Evolutionary conservation across 768 basidiomycete genomes (phyloP), one percentile per base, ranked within the genome.

Genomic region (Boletales sp.): DNA sequence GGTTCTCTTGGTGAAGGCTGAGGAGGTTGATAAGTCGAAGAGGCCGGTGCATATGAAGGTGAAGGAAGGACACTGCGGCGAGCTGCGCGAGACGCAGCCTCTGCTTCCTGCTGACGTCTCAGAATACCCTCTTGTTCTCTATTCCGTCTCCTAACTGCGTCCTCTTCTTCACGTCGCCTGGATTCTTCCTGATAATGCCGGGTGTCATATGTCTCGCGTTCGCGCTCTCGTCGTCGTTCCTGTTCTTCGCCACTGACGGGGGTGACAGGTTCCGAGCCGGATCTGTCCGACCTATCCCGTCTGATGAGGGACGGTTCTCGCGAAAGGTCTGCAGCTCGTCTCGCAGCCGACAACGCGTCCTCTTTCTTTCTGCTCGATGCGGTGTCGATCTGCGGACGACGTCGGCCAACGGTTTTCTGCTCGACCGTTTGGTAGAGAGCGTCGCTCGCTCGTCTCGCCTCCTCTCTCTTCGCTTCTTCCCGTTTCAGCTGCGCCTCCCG

Each of bases 61-160:
- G 69, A 68, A 30, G 59, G 55, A 35, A 61, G 57, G 38, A 68
- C 51, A 33, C 62, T 66, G 50, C 72, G 70, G 44, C 78, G 71
- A 42, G 73, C 71, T 32, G 68, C 66, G 35, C 73, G 73, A 33
- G 78, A 78, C 30, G 74, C 73, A 13, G 73, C 69, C 13, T 83
- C 78, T 8, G 80, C 78, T 58, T 85, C 84, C 43, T 77, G 77
- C 59, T 86, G 85, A 44, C 85, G 71, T 38, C 71, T 72, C 8
- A 72, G 50, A 50, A 86, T 82, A 0, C 75, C 82, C 10, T 81
- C 80, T 48, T 83, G 78, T 49, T 84, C 80, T 44, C 72, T 70
- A 48, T 67, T 72, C 48, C 76, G 69, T 56, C 74, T 74, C 51
- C 74, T 68, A 51, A 71, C 69, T 1, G 56, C 56, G 4, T 74